A percentile compares a stretch with the other conserved stretches of the same genome.
Conservation (phyloP, 441 rosid genomes). For the Gossypium schwendimanii region DNA sequence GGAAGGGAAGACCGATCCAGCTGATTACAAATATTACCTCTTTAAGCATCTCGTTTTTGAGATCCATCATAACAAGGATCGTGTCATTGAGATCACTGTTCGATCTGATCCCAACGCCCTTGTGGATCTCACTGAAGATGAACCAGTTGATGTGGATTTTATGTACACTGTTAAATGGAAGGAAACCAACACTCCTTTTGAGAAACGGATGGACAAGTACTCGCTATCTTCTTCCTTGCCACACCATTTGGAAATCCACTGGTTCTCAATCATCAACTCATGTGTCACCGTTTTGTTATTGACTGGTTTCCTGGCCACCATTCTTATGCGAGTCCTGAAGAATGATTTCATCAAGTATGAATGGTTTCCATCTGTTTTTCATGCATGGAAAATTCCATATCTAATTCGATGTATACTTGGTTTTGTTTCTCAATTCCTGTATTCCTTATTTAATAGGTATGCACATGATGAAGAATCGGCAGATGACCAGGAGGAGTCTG, state of each 20-base stretch:
- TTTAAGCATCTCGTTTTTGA: slow-evolving; percentile 45
- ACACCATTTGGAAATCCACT: slow-evolving; percentile 38
- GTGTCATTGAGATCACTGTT: slow-evolving; percentile 38
- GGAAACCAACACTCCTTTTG: slow-evolving; percentile 33
- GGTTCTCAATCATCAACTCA: slow-evolving; percentile 41
- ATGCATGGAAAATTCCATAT: background rate
- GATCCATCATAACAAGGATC: slow-evolving; percentile 37
- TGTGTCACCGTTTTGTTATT: slow-evolving; percentile 37
- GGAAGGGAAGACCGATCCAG: slow-evolving; percentile 38
- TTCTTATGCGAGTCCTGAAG: slow-evolving; percentile 38
- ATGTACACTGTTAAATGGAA: slow-evolving; percentile 34
- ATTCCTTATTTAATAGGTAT: slow-evolving; percentile 26
- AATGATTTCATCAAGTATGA: slow-evolving; percentile 34
- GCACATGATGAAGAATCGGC: slow-evolving; percentile 46
- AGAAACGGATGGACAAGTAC: slow-evolving; percentile 39
- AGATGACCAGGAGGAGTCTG: slow-evolving; percentile 50
- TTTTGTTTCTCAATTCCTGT: background rate
- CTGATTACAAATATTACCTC: slow-evolving; percentile 35
- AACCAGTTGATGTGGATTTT: slow-evolving; percentile 30
- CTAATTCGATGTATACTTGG: background rate
- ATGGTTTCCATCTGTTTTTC: background rate
- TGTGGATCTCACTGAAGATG: slow-evolving; percentile 31
- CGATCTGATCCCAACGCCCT: slow-evolving; percentile 33
- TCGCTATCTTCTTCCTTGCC: slow-evolving; percentile 34
- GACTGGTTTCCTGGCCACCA: slow-evolving; percentile 39